Evolutionary conservation across 192 early-diverging fungal genomes (phyloP).

Genomic region (Dispira parvispora): DNA sequence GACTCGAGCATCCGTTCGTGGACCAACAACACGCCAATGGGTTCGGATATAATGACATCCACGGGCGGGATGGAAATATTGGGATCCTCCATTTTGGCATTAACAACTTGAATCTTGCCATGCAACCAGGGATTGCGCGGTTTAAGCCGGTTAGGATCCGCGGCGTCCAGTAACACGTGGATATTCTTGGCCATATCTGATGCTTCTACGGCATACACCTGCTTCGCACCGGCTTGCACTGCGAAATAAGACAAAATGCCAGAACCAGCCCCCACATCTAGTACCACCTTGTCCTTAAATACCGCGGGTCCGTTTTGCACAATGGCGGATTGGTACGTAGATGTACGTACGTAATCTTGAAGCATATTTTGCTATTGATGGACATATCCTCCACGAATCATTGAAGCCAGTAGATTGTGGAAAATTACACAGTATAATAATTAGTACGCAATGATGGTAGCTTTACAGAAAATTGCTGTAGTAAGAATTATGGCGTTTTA

Average conservation of each 20-base stretch:
- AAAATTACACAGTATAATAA: too few species aligned
- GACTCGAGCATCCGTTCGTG: conserved; percentile 86
- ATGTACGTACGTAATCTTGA: conserved; percentile 87
- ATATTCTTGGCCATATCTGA: conserved; percentile 90
- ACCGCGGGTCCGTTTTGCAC: conserved; percentile 51
- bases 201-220: conserved; percentile 93
- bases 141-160: conserved; percentile 32
- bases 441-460: too few species aligned
- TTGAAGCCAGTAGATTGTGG: background rate
- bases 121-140: conserved; percentile 53
- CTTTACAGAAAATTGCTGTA: too few species aligned
- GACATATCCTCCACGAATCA: conserved; percentile 23
- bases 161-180: conserved; percentile 50
- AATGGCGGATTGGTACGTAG: conserved; percentile 85
- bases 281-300: conserved; percentile 66
- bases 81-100: conserved; percentile 80
- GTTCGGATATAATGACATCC: conserved; percentile 92
- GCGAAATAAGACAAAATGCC: conserved; percentile 95
- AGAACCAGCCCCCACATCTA: conserved; percentile 90
- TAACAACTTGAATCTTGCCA: conserved; percentile 63
- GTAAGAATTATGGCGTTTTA: too few species aligned
- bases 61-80: conserved; percentile 54
- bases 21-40: conserved; percentile 90
- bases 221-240: conserved; percentile 77
- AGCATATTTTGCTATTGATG: conserved; percentile 84